These are phyloP conservation scores for Rhododendron ovatum DNA, from an alignment of 148 eudicot genomes.

Conservation along the genomic window DNA sequence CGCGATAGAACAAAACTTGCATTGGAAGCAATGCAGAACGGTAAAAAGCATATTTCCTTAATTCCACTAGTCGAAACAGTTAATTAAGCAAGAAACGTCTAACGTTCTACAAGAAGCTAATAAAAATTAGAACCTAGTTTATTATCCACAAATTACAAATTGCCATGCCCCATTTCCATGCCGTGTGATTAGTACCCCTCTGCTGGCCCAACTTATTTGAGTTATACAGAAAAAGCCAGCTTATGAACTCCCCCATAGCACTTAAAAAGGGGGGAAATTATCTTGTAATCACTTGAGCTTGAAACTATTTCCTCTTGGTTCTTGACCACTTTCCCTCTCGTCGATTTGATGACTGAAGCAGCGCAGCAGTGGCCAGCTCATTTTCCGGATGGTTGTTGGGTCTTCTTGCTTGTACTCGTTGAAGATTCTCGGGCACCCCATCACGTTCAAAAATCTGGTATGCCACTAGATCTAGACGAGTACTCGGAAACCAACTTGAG, in stretches of 20 bases:
- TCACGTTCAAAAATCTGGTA: constrained; percentile 30
- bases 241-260: neutral
- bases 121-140: neutral
- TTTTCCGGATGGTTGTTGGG: neutral
- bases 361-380: neutral
- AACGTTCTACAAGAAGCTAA: constrained; percentile 8
- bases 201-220: constrained; percentile 8
- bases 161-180: neutral
- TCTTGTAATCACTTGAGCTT: neutral
- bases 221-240: constrained; percentile 3
- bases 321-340: neutral
- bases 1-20: neutral
- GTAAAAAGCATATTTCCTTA: neutral
- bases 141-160: neutral
- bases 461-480: constrained; percentile 61
- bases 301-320: neutral
- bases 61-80: constrained; percentile 9
- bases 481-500: constrained; percentile 78
- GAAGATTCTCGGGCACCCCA: neutral
- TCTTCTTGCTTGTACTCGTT: neutral
- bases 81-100: neutral
- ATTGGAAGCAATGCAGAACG: neutral
- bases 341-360: neutral
- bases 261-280: neutral
- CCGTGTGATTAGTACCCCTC: neutral